phyloP scores from a whole-genome alignment of 2,329 filamentous ascomycete genomes.

The Trichoderma sp. region DNA sequence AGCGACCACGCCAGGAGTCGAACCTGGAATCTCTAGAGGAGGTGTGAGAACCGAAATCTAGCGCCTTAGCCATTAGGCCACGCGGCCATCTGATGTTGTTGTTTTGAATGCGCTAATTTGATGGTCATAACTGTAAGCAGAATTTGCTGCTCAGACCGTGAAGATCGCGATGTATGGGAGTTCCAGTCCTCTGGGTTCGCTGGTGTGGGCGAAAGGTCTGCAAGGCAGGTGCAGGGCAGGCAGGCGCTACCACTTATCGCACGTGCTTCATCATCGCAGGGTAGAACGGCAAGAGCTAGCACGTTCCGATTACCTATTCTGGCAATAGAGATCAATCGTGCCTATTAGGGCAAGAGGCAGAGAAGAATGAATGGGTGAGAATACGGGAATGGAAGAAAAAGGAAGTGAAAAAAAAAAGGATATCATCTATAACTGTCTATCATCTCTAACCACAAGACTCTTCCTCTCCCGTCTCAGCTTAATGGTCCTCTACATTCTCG shows the following conservation, averaged over 20 bases:
- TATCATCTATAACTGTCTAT: not conserved
- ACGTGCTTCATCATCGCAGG: not conserved
- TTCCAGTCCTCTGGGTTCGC: not conserved
- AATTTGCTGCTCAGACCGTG: no score
- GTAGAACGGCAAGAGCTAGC: not conserved
- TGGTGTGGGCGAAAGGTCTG: not conserved
- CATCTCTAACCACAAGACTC: not conserved
- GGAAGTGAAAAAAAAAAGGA: not conserved
- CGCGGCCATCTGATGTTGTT: conserved; percentile 35
- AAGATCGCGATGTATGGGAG: not conserved
- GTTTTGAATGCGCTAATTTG: accelerated
- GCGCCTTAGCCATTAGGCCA: conserved; percentile 45
- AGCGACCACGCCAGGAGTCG: conserved; percentile 44
- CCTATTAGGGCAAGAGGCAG: not conserved
- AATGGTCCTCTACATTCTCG: conserved; percentile 54
- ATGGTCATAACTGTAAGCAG: not conserved
- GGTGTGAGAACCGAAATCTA: conserved; percentile 40
- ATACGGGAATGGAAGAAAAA: not conserved
- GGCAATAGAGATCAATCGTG: not conserved
- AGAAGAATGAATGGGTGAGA: not conserved
- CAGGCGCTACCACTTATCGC: not conserved
- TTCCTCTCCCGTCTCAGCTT: not conserved
- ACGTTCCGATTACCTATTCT: not conserved
- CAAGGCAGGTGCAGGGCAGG: not conserved
- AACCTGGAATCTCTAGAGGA: conserved; percentile 45